These are phyloP conservation scores for Scutellaria galericulata DNA, from an alignment of 257 asterid species.

Conservation along the genomic window DNA sequence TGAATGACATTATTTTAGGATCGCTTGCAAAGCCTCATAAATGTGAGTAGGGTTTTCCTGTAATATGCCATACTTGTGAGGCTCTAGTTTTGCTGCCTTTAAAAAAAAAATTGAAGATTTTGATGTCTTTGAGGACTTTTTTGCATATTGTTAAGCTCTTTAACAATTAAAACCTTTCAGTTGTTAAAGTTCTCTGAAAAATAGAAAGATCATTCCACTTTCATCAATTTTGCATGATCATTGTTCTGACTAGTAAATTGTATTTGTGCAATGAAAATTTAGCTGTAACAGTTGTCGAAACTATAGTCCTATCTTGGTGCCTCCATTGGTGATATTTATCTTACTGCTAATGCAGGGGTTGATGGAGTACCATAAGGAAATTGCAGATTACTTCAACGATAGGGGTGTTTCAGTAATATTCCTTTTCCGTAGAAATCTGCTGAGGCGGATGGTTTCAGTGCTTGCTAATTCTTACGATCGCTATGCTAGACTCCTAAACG, in stretches of 20 bases:
- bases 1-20: not conserved
- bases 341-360: slow-evolving; percentile 57
- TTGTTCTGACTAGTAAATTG: not conserved
- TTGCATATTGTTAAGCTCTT: not conserved
- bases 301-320: not conserved
- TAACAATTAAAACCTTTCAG: not conserved
- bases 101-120: no score
- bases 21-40: not conserved
- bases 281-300: not conserved
- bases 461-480: slow-evolving; percentile 74
- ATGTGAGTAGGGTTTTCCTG: not conserved
- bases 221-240: not conserved
- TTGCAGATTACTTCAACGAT: slow-evolving; percentile 57
- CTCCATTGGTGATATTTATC: not conserved
- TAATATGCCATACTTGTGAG: slow-evolving; percentile 1
- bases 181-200: not conserved
- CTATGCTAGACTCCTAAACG: slow-evolving; percentile 70
- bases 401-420: slow-evolving; percentile 67
- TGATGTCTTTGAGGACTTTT: not conserved
- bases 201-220: not conserved
- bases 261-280: not conserved
- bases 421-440: slow-evolving; percentile 69
- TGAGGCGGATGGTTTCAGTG: slow-evolving; percentile 71
- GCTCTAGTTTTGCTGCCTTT: not conserved
- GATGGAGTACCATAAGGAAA: slow-evolving; percentile 61